phyloP scores from a whole-genome alignment of 2,329 filamentous ascomycete genomes.

The Nothophoma quercina region DNA sequence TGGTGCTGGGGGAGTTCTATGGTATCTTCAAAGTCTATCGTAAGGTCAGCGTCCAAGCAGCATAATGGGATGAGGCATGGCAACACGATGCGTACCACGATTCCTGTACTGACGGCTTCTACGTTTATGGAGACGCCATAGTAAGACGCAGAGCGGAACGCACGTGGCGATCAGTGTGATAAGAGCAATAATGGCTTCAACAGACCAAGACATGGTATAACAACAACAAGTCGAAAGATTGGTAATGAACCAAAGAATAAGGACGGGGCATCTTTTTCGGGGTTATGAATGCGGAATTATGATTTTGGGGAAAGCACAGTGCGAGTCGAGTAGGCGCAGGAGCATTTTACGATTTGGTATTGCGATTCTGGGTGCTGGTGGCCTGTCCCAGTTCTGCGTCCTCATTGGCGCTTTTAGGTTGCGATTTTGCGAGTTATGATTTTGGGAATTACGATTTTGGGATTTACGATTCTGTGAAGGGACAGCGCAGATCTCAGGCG shows the following conservation, averaged over 20 bases:
- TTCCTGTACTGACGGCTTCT: background rate
- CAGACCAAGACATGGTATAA: conserved; percentile 11
- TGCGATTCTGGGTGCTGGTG: conserved; percentile 1
- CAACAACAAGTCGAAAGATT: background rate
- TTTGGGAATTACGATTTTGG: background rate
- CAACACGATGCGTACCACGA: background rate
- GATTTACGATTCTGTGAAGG: too few relatives aligned
- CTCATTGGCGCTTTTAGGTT: background rate
- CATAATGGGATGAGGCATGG: too few relatives aligned
- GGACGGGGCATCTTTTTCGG: background rate
- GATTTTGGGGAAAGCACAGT: conserved; percentile 3
- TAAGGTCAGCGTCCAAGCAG: background rate
- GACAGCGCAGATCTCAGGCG: background rate
- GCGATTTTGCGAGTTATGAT: background rate
- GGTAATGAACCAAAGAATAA: background rate
- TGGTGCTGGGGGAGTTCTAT: background rate
- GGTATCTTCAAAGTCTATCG: conserved; percentile 1
- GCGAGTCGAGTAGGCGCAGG: background rate
- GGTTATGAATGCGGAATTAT: background rate
- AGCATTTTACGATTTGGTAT: background rate
- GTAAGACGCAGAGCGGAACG: conserved; percentile 1
- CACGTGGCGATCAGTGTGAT: conserved; percentile 11
- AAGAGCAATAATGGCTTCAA: conserved; percentile 15
- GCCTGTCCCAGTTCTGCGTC: too few relatives aligned
- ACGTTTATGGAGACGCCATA: conserved; percentile 10